phyloP scores from a whole-genome alignment of 305 asterid genomes.

The Plantago lanceolata region DNA sequence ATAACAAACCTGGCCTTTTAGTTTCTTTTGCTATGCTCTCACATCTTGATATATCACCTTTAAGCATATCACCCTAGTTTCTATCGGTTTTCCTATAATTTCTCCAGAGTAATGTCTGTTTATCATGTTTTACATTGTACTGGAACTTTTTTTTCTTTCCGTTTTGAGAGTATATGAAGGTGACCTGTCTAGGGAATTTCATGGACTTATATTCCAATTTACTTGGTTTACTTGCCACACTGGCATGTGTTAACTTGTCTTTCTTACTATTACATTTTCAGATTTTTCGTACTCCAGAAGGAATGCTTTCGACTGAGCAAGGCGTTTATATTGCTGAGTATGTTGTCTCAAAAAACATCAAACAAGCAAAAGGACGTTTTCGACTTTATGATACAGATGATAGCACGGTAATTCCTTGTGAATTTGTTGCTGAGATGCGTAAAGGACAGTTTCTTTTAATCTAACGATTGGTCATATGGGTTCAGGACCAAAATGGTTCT shows the following conservation, averaged over 20 bases:
- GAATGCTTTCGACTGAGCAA: slow-evolving; percentile 88
- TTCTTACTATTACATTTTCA: slow-evolving; percentile 30
- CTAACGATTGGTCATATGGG: slow-evolving; percentile 26
- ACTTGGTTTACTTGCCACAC: slow-evolving; percentile 16
- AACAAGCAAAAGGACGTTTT: slow-evolving; percentile 90
- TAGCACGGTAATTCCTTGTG: slow-evolving; percentile 39
- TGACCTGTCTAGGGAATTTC: not conserved
- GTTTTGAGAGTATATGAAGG: not conserved
- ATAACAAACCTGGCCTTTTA: not conserved
- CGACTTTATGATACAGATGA: slow-evolving; percentile 59
- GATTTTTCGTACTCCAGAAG: slow-evolving; percentile 88
- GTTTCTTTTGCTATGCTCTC: not conserved
- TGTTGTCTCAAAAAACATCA: slow-evolving; percentile 65
- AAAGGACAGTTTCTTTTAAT: slow-evolving; percentile 5
- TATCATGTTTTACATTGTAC: not conserved
- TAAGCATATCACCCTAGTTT: not conserved
- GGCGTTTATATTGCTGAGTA: slow-evolving; percentile 91
- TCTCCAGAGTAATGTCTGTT: not conserved
- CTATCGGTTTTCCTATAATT: no score
- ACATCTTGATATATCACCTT: not conserved
- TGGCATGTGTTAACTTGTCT: slow-evolving; percentile 16
- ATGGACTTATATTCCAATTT: not conserved
- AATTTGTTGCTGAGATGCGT: slow-evolving; percentile 24
- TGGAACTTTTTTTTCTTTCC: not conserved
- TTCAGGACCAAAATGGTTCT: slow-evolving; percentile 65